Base-by-base conservation (phyloP, 768 basidiomycete genomes). In the Termitomyces sp. region DNA sequence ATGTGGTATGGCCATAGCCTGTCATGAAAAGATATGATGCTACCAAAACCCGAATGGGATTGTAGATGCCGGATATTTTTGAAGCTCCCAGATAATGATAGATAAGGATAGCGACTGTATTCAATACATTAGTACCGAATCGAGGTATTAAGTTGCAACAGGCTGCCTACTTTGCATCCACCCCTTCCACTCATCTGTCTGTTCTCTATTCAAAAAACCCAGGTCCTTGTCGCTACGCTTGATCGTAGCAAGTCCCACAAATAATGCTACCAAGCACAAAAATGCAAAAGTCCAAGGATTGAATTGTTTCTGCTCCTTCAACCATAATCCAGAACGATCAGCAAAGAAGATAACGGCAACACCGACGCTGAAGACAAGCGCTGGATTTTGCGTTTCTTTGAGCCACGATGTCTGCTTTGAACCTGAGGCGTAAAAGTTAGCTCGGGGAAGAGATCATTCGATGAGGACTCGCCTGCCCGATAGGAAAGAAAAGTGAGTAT, bases 111-210 rank as follows among this genome's bases (percentile, higher is more conserved):
- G 81, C 85, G 65, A 95, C 93, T 95, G 46, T 13, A 49, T 46
- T 14, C 12, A 59, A 47, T 33, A 34, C 32, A 59, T 51, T 27
- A 65, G 49, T 55, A 56, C n/a, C 58, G 37, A 55, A 48, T 39
- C 27, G 48, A 50, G 34, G 5, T 48, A 26, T 30, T 1, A 13
- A 13, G 42, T 26, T 26, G 13, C 50, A 32, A 36, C 44, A 51
- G 5, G 27, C 20, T 6, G 71, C 88, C 56, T 66, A 93, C 93
- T 79, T 77, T 97, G 94, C 94, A 97, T 97, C 94, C 94, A 97
- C 3, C 94, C 94, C 71, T 96, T 96, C 94, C 94, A 97, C 72
- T 97, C 94, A 63, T 97, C 93, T 1, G 93, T 96, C 71, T 96
- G 93, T 50, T 95, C 91, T 57, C 94, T 81, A 66, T 93, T 95